These are phyloP conservation scores for Cymodocea nodosa DNA, from an alignment of 116 monocot genomes.

Conservation along the genomic window DNA sequence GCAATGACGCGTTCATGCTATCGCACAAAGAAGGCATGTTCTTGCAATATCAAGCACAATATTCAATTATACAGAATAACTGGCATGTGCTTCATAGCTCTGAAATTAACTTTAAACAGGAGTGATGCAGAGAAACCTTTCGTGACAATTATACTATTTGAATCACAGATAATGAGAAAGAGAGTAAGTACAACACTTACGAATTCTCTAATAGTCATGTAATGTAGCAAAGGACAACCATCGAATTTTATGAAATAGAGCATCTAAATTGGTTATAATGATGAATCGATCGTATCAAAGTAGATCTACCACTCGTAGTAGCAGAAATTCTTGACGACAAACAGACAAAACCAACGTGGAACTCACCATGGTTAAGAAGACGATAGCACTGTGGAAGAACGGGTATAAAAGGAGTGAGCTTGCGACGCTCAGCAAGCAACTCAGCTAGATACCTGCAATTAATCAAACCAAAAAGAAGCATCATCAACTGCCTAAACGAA, in stretches of 20 bases:
- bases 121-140: no score
- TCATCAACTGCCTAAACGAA: neutral
- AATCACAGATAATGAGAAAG: no score
- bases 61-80: no score
- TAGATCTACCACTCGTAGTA: neutral
- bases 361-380: constrained; percentile 54
- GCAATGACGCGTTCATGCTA: no score
- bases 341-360: neutral
- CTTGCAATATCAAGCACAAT: no score
- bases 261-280: neutral
- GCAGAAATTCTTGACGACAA: neutral
- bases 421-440: constrained; percentile 47
- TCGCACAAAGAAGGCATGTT: no score
- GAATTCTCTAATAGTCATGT: neutral
- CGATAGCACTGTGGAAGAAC: constrained; percentile 54
- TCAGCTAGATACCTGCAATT: constrained; percentile 45
- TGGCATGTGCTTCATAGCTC: no score
- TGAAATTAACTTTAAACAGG: no score
- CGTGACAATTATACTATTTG: no score
- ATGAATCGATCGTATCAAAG: no score
- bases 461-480: neutral
- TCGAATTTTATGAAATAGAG: neutral
- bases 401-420: constrained; percentile 40
- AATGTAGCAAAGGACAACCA: neutral
- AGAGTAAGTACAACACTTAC: no score